Evolutionary conservation across 2,329 filamentous ascomycete species (phyloP), one percentile per base, ranked within the genome.

Genomic region (Arthrocladium fulminans): DNA sequence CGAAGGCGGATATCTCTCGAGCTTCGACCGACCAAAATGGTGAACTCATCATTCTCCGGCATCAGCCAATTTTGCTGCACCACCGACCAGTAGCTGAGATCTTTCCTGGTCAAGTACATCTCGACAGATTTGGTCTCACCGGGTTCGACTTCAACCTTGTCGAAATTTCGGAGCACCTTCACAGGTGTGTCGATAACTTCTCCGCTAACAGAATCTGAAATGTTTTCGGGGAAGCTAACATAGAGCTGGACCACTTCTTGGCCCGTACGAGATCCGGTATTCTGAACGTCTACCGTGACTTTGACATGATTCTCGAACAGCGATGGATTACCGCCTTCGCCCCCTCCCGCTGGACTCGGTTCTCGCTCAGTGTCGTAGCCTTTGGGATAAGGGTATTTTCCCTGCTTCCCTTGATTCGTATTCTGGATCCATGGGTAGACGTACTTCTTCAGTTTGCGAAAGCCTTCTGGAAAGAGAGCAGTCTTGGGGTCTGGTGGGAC

Each of bases 31-130:
- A 59, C 53, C 44, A 47, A 49, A 23, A 63, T 51, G 23, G 47
- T 58, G 46, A 62, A 61, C 20, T 48, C 30, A 30, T 55, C 59
- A 60, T 72, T 66, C 1, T 61, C 64, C 1, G 76, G 73, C 64
- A 81, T 71, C 1, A 79, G 73, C 84, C 84, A 88, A 55, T 87
- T 86, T 67, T 86, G 83, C 34, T 67, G 61, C 4, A 68, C 64
- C 0, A 79, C 74, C 60, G 84, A 82, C 84, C 84, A 88, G 39
- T 85, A 82, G 55, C 83, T 86, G 48, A 88, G 49, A 60, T 88
- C 84, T 57, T 82, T 77, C 49, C 84, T 74, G 5, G 75, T 84
- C 48, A 88, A 57, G 0, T 69, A 66, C 57, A 88, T 71, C 17
- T 72, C 69, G 0, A 87, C 74, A 0, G 65, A 72, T 49, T 65